These are phyloP conservation scores for Xylaria sp. DNA, from an alignment of 2,329 filamentous ascomycete species.

Conservation along the genomic window DNA sequence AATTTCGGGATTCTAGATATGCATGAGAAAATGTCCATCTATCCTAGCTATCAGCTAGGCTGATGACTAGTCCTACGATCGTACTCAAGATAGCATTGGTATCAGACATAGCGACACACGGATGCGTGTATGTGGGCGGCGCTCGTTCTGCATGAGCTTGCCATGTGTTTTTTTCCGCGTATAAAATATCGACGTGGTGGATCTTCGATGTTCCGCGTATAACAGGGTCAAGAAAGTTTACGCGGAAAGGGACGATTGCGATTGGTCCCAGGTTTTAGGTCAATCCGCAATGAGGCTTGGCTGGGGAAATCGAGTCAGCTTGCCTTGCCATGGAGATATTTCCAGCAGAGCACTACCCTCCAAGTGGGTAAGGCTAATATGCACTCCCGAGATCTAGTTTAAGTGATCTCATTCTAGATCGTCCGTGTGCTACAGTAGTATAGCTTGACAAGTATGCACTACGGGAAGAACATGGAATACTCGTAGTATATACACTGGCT, in stretches of 20 bases:
- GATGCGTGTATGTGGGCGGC: not conserved
- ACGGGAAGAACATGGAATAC: no score
- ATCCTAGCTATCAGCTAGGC: no score
- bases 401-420: no score
- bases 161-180: slow-evolving; percentile 14
- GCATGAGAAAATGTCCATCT: not conserved
- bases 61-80: not conserved
- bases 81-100: no score
- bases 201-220: no score
- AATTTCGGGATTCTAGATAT: not conserved
- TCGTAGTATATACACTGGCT: no score
- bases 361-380: no score
- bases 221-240: not conserved
- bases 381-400: no score
- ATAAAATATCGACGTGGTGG: not conserved
- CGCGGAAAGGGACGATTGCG: slow-evolving; percentile 12
- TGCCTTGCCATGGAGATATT: not conserved
- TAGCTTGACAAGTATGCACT: no score
- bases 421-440: no score
- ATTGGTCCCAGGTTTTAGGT: slow-evolving; percentile 2
- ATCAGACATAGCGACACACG: not conserved
- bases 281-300: not conserved
- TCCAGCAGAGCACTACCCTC: no score
- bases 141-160: no score
- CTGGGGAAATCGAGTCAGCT: not conserved